Conservation (phyloP, 768 basidiomycete genomes). For the Exsudoporus frostii region DNA sequence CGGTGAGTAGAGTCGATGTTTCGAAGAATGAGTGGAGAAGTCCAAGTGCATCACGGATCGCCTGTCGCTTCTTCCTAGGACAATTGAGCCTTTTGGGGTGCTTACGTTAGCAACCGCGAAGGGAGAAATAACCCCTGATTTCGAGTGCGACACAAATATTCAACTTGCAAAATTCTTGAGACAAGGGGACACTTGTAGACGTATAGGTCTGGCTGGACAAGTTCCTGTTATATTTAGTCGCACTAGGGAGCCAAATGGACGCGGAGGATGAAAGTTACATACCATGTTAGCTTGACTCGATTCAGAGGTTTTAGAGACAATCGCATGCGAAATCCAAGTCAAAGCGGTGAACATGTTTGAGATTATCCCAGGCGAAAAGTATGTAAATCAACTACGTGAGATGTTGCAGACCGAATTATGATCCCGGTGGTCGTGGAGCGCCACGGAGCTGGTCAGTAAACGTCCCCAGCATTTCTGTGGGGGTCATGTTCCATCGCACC, state of each 20-base stretch:
- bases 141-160: not conserved
- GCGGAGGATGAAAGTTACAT: not conserved
- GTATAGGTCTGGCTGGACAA: not conserved
- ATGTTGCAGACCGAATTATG: not conserved
- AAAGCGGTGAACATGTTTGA: not conserved
- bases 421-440: not conserved
- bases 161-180: too few relatives aligned
- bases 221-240: not conserved
- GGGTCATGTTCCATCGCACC: conserved; percentile 30
- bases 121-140: conserved; percentile 1
- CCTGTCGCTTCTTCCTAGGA: not conserved
- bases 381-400: conserved; percentile 2
- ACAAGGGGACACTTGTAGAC: not conserved
- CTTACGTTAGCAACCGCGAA: conserved; percentile 4
- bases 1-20: not conserved
- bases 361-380: not conserved
- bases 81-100: not conserved
- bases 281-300: not conserved
- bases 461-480: conserved; percentile 21
- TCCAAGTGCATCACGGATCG: conserved; percentile 1
- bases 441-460: conserved; percentile 11
- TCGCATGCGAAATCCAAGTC: not conserved
- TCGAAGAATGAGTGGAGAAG: not conserved
- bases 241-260: not conserved
- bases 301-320: not conserved